phyloP scores from a whole-genome alignment of 2,329 filamentous ascomycete genomes.

The Aspergillus jensenii region DNA sequence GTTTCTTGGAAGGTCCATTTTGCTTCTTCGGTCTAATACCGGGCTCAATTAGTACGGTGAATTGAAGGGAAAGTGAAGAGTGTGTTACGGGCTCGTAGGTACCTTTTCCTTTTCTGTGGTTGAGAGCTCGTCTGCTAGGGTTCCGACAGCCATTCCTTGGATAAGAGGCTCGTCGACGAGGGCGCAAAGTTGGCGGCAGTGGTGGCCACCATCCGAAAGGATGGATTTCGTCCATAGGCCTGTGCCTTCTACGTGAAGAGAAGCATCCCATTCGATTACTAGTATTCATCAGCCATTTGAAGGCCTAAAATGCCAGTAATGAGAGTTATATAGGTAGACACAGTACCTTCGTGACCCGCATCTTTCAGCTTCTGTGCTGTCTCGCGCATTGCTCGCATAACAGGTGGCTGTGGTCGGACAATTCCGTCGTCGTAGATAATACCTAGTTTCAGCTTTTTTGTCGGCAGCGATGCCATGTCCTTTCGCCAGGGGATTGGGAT shows the following conservation, averaged over 20 bases:
- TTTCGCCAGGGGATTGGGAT: conserved; percentile 28
- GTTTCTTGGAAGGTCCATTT: conserved; percentile 20
- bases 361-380: conserved; percentile 55
- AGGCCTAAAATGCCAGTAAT: neutral
- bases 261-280: conserved; percentile 35
- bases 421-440: conserved; percentile 60
- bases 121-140: conserved; percentile 22
- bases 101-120: conserved; percentile 23
- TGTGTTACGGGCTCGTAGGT: neutral
- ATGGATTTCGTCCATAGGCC: conserved; percentile 31
- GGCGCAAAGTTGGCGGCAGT: conserved; percentile 25
- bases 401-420: conserved; percentile 60
- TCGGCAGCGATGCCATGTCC: conserved; percentile 21
- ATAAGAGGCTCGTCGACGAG: conserved; percentile 31
- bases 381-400: conserved; percentile 54
- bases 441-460: conserved; percentile 57
- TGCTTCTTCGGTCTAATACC: conserved; percentile 19
- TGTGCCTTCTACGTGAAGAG: conserved; percentile 22
- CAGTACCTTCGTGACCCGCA: conserved; percentile 51
- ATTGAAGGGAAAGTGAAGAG: no score
- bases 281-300: neutral
- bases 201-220: conserved; percentile 31
- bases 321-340: neutral
- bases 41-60: neutral
- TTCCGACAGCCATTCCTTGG: conserved; percentile 34